Base-by-base conservation (phyloP, 192 early-diverging fungal species). In the Chytriomyces hyalinus region DNA sequence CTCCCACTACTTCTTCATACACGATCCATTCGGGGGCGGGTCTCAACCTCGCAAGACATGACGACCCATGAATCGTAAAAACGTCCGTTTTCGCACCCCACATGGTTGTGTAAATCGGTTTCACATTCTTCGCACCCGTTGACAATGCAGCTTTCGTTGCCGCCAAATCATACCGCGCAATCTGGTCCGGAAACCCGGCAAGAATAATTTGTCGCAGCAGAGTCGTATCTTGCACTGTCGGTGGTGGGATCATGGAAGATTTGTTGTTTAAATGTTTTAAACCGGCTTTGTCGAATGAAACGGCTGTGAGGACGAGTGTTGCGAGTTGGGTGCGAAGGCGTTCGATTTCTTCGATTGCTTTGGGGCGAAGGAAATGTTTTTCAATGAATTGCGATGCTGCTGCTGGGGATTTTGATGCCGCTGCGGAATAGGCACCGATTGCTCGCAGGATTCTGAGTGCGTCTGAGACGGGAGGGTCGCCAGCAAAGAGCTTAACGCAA, bases 121-220 rank as follows among this genome's bases (percentile, higher is more conserved):
- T 66, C 22, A 57, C 75, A 26, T 80, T 73, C 63, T 86, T 81
- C 6, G 73, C 81, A 20, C 61, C 73, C 10, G 61, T 69, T 20
- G 77, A 71, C 8, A 67, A 61, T n/a, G 57, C 63, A 3, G 73
- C 61, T 49, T 72, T 80, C 8, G 75, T 74, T 17, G 78, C 70
- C 11, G 28, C 71, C 8, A 48, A 13, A 60, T 84, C 83, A 2
- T 94, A 90, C 61, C 92, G 83, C 0, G 98, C 98, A n/a, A 99
- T 89, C 7, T 92, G 93, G 76, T 99, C 98, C 64, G 95, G 88
- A 65, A 94, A 98, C 0, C 96, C 95, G 3, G 94, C 89, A 2
- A 96, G 85, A 5, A 98, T 78, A 59, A 98, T 88, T 81, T 99
- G 96, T 11, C 93, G 91, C 15, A 99, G 83, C 6, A 92, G 86